A percentile compares a stretch with the other conserved stretches of the same genome.
Evolutionary conservation across 768 basidiomycete species (phyloP).

Genomic region (Lentinula guzmanii): DNA sequence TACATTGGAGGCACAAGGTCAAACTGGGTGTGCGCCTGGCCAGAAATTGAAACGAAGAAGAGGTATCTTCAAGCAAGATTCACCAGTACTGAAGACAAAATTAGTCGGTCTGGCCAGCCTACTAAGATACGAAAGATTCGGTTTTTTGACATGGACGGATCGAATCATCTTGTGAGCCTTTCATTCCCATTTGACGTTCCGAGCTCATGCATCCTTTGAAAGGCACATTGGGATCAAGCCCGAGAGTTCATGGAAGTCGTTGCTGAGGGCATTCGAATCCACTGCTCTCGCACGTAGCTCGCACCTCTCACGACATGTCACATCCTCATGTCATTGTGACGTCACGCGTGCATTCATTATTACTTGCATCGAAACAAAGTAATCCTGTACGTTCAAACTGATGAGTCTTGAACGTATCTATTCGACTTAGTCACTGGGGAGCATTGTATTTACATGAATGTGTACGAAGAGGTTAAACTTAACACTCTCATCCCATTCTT

Average conservation of each 20-base stretch:
- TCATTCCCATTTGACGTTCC: background rate
- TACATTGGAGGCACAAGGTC: slow-evolving; percentile 2
- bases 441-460: too few species aligned
- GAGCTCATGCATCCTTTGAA: background rate
- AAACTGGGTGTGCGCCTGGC: slow-evolving; percentile 8
- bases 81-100: background rate
- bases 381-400: too few species aligned
- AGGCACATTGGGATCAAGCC: background rate
- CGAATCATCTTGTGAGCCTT: background rate
- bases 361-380: too few species aligned
- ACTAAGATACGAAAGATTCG: background rate
- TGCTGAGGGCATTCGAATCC: background rate
- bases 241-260: background rate
- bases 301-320: background rate
- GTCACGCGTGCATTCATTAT: too few species aligned
- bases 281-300: too few species aligned
- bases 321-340: too few species aligned
- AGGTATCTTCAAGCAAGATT: background rate
- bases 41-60: slow-evolving; percentile 9
- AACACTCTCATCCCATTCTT: too few species aligned
- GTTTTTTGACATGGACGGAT: background rate
- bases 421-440: too few species aligned
- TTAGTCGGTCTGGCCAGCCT: background rate
- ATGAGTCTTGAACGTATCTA: too few species aligned
- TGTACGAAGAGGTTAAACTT: too few species aligned